A percentile compares a stretch with the other conserved stretches of the same genome.
Evolutionary conservation across 345 rosid genomes (phyloP).

Genomic region (Bruguiera parviflora): DNA sequence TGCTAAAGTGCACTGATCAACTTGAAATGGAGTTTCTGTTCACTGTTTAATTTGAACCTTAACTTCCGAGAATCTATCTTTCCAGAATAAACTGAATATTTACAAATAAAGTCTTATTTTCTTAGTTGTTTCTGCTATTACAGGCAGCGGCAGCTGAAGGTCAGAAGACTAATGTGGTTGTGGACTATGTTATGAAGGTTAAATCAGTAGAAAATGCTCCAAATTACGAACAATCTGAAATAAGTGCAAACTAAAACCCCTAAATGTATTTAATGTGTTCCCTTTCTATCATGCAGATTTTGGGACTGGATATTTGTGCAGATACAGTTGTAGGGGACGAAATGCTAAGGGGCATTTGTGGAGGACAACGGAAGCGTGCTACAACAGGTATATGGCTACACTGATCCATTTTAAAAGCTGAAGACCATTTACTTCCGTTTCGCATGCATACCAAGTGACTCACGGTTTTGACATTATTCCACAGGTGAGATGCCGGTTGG

Average conservation of each 20-base stretch:
- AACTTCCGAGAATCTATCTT: not conserved
- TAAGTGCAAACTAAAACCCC: not conserved
- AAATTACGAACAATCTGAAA: not conserved
- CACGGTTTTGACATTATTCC: not conserved
- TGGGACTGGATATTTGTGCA: constrained; percentile 64
- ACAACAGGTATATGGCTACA: constrained; percentile 49
- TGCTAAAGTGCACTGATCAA: no score
- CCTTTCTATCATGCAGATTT: constrained; percentile 37
- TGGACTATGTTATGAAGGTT: constrained; percentile 74
- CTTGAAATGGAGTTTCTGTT: no score
- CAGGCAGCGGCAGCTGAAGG: constrained; percentile 46
- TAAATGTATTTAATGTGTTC: not conserved
- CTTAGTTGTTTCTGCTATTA: not conserved
- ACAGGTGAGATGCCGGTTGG: constrained; percentile 74
- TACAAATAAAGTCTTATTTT: not conserved
- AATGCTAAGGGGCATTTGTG: constrained; percentile 69
- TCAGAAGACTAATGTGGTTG: constrained; percentile 57
- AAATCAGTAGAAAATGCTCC: not conserved
- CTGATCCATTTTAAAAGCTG: not conserved
- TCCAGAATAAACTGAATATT: not conserved
- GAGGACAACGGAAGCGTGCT: constrained; percentile 70
- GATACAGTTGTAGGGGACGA: constrained; percentile 64
- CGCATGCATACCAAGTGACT: not conserved
- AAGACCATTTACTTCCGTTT: no score
- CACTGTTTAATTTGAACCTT: no score